These are phyloP conservation scores for Sugiyamaella xylanicola DNA, from an alignment of 1,139 yeast genomes.

Conservation along the genomic window DNA sequence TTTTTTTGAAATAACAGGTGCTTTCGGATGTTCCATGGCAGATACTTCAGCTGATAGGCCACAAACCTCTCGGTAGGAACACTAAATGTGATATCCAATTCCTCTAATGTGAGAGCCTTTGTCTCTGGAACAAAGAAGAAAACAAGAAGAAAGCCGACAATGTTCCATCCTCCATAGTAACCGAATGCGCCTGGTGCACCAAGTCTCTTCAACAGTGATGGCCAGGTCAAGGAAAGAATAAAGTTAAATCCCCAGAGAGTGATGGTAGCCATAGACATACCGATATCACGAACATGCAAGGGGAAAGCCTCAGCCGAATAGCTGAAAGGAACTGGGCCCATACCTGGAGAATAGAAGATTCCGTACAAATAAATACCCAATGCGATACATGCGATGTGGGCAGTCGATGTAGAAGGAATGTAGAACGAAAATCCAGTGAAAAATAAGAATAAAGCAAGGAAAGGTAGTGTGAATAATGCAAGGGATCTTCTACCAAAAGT, in stretches of 20 bases:
- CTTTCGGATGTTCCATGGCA: constrained; percentile 37
- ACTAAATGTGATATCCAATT: constrained; percentile 52
- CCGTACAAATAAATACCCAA: constrained; percentile 75
- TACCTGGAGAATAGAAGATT: constrained; percentile 78
- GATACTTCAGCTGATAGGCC: constrained; percentile 40
- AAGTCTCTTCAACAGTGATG: constrained; percentile 64
- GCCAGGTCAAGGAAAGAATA: constrained; percentile 81
- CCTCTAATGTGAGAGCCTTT: constrained; percentile 60
- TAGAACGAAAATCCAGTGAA: constrained; percentile 79
- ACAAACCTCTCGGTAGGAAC: constrained; percentile 42
- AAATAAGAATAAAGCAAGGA: constrained; percentile 66
- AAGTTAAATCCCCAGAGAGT: constrained; percentile 87
- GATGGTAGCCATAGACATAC: constrained; percentile 84
- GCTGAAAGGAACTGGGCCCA: constrained; percentile 90
- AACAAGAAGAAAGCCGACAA: constrained; percentile 57
- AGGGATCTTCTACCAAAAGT: constrained; percentile 74
- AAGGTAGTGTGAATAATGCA: constrained; percentile 72
- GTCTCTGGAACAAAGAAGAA: constrained; percentile 64
- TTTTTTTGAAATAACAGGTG: constrained; percentile 30
- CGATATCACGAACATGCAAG: constrained; percentile 78
- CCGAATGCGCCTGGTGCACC: constrained; percentile 85
- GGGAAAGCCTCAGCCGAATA: constrained; percentile 90
- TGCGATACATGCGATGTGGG: constrained; percentile 65
- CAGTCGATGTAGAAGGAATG: constrained; percentile 52
- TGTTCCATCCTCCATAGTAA: constrained; percentile 86